A percentile compares a stretch with the other conserved stretches of the same genome.
These are phyloP conservation scores for Chaetomium olivaceum DNA, from an alignment of 2,329 filamentous ascomycete species.

Conservation along the genomic window DNA sequence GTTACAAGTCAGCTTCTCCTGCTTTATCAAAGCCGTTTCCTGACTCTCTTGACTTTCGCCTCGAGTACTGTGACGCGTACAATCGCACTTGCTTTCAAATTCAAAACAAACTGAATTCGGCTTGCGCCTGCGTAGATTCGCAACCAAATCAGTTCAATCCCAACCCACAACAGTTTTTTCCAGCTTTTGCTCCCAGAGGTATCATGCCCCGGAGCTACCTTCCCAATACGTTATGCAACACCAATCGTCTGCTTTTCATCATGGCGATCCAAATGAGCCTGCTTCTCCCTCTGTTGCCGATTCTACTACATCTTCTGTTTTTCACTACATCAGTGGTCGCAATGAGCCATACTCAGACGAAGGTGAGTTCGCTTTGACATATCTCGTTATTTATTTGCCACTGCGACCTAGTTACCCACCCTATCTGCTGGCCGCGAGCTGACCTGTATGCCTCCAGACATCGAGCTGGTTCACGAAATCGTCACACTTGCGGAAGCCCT, in stretches of 20 bases:
- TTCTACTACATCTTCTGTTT: conserved; percentile 24
- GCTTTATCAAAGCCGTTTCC: background rate
- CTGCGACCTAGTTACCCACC: background rate
- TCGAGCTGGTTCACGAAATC: conserved; percentile 75
- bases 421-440: background rate
- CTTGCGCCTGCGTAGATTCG: conserved; percentile 10
- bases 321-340: conserved; percentile 26
- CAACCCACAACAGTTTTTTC: background rate
- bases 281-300: background rate
- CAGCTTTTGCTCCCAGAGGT: conserved; percentile 5
- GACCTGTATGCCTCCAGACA: conserved; percentile 57
- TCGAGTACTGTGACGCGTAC: background rate
- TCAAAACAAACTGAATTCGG: background rate
- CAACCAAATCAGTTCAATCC: background rate
- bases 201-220: conserved; percentile 12
- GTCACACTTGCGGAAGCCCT: conserved; percentile 70
- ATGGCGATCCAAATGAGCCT: background rate
- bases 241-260: background rate
- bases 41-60: background rate
- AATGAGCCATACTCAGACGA: conserved; percentile 48
- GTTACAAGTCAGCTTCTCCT: background rate
- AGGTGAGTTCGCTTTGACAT: conserved; percentile 13
- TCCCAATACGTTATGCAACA: conserved; percentile 14
- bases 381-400: background rate
- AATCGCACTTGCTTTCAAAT: conserved; percentile 2